phyloP scores from a whole-genome alignment of 441 rosid genomes.

The Jatropha multifida region DNA sequence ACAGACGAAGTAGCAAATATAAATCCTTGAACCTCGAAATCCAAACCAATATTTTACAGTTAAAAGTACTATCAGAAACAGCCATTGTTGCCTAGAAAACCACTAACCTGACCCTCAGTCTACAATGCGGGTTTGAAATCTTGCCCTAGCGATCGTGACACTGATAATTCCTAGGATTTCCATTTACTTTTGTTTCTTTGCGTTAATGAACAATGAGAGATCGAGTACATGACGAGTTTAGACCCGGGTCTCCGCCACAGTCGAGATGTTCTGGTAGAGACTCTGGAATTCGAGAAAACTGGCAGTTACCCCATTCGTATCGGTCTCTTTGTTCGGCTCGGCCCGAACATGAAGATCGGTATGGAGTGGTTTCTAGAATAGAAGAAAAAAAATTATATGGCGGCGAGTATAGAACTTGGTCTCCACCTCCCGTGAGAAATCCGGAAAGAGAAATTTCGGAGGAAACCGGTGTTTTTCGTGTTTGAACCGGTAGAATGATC shows the following conservation, averaged over 20 bases:
- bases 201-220: conserved; percentile 9
- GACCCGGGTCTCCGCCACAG: conserved; percentile 2
- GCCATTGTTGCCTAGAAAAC: background rate
- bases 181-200: too few species aligned
- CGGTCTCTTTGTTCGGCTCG: background rate
- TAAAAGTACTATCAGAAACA: too few species aligned
- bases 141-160: background rate
- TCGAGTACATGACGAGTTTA: background rate
- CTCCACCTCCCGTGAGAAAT: conserved; percentile 15
- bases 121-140: background rate
- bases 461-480: background rate
- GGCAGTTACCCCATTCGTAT: background rate
- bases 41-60: too few species aligned
- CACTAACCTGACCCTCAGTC: background rate
- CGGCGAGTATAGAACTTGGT: conserved; percentile 1
- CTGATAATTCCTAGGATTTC: background rate
- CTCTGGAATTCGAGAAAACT: conserved; percentile 5
- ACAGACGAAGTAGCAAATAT: too few species aligned
- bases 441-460: conserved; percentile 3
- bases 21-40: too few species aligned
- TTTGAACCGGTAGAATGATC: background rate
- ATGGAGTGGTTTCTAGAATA: background rate
- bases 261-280: conserved; percentile 7
- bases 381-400: background rate
- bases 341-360: conserved; percentile 14